phyloP scores from a whole-genome alignment of 495 filamentous ascomycete genomes.

The Parmelia sp. region DNA sequence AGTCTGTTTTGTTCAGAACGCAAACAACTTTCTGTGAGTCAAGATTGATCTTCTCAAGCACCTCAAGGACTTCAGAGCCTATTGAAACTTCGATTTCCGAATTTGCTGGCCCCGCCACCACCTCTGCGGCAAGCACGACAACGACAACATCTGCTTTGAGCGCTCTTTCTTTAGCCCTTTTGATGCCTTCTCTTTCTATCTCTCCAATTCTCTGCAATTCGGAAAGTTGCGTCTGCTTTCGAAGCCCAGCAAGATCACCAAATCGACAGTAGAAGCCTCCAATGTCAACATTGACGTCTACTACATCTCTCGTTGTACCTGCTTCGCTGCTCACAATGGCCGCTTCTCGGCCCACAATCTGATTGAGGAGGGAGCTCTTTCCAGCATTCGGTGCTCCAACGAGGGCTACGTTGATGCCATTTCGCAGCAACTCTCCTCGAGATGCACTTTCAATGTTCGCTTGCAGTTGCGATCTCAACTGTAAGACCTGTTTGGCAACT shows the following conservation, averaged over 20 bases:
- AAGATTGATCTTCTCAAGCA: conserved; percentile 15
- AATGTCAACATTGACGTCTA: conserved; percentile 87
- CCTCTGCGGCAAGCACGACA: conserved; percentile 66
- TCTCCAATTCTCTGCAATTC: conserved; percentile 47
- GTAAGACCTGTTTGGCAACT: conserved; percentile 56
- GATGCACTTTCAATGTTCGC: conserved; percentile 69
- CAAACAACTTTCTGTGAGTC: conserved; percentile 46
- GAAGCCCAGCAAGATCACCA: conserved; percentile 86
- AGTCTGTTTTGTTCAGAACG: conserved; percentile 48
- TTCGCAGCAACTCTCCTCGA: conserved; percentile 76
- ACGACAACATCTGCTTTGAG: conserved; percentile 80
- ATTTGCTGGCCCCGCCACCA: conserved; percentile 13
- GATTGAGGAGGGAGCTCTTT: conserved; percentile 89
- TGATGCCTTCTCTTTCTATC: conserved; percentile 86
- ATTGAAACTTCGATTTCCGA: conserved; percentile 35
- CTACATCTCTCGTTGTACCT: conserved; percentile 88
- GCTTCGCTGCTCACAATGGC: conserved; percentile 89
- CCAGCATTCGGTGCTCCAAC: conserved; percentile 91
- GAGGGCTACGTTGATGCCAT: conserved; percentile 78
- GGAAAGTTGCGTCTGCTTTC: conserved; percentile 22
- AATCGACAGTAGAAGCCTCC: conserved; percentile 82
- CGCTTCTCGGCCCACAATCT: conserved; percentile 85
- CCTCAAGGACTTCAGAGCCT: conserved; percentile 23
- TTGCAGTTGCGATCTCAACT: conserved; percentile 54
- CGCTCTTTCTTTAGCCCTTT: conserved; percentile 73